Percentiles rank a stretch among this genome's conserved stretches.
Evolutionary conservation across 345 rosid genomes (phyloP).

Genomic region (Raphanus sativus): DNA sequence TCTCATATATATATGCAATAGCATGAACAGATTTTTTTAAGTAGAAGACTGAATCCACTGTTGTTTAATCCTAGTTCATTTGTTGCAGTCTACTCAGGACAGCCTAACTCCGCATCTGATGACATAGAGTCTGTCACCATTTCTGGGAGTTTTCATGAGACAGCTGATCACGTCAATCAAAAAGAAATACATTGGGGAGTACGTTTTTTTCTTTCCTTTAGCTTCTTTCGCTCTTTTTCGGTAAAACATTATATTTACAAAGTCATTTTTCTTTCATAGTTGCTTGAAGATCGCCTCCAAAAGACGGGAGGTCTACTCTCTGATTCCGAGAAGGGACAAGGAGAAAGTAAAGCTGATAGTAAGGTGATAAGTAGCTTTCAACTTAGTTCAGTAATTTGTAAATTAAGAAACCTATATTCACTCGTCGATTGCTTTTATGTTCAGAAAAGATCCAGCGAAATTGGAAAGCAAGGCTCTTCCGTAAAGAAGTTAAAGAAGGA

Average conservation of each 20-base stretch:
- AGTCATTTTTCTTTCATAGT: slow-evolving; percentile 43
- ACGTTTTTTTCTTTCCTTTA: slow-evolving; percentile 31
- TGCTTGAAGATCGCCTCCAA: slow-evolving; percentile 90
- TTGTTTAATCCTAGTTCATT: slow-evolving; percentile 19
- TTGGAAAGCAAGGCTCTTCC: slow-evolving; percentile 88
- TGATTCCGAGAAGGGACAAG: slow-evolving; percentile 81
- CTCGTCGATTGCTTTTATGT: background rate
- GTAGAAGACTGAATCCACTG: slow-evolving; percentile 8
- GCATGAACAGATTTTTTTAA: background rate
- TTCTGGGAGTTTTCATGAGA: slow-evolving; percentile 68
- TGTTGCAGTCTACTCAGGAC: slow-evolving; percentile 83
- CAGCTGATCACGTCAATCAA: slow-evolving; percentile 68
- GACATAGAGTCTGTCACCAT: slow-evolving; percentile 76
- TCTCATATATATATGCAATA: slow-evolving; percentile 19
- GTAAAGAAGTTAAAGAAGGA: slow-evolving; percentile 83
- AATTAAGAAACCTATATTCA: slow-evolving; percentile 10
- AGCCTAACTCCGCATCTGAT: slow-evolving; percentile 77
- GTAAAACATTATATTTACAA: background rate
- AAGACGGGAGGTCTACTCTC: slow-evolving; percentile 68
- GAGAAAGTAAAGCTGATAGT: slow-evolving; percentile 80
- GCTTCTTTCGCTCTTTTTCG: background rate
- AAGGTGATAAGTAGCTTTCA: slow-evolving; percentile 51
- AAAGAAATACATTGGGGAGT: slow-evolving; percentile 94
- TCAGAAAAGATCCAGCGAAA: slow-evolving; percentile 78
- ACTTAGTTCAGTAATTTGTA: slow-evolving; percentile 3